phyloP scores from a whole-genome alignment of 2,329 filamentous ascomycete genomes.

The Hypoxylon sp. region DNA sequence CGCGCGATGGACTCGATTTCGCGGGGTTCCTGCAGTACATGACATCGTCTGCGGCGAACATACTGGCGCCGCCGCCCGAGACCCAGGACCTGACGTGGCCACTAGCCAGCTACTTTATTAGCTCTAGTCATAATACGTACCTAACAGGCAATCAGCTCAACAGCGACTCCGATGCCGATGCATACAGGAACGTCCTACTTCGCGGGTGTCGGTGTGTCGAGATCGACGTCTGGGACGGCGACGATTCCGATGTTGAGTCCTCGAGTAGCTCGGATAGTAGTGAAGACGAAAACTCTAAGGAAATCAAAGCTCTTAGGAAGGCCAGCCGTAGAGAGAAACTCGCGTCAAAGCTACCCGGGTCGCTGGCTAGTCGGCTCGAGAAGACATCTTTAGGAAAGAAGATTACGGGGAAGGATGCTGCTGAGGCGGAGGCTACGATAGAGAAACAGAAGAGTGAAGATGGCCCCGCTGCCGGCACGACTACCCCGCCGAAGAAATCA shows the following conservation, averaged over 20 bases:
- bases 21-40: constrained; percentile 69
- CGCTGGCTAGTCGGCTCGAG: constrained; percentile 63
- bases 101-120: constrained; percentile 92
- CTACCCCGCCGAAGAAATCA: constrained; percentile 42
- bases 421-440: constrained; percentile 7
- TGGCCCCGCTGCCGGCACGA: constrained; percentile 1
- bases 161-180: constrained; percentile 87
- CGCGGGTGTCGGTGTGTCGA: constrained; percentile 92
- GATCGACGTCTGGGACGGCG: constrained; percentile 95
- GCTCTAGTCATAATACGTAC: constrained; percentile 96
- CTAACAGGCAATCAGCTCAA: constrained; percentile 89
- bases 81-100: constrained; percentile 77
- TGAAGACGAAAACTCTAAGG: constrained; percentile 64
- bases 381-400: constrained; percentile 65
- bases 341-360: constrained; percentile 68
- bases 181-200: constrained; percentile 87
- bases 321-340: constrained; percentile 75
- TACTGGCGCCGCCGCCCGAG: constrained; percentile 58
- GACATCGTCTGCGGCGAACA: constrained; percentile 64
- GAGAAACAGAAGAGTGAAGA: constrained; percentile 23
- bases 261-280: constrained; percentile 71
- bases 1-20: constrained; percentile 61
- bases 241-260: constrained; percentile 78
- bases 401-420: constrained; percentile 43
- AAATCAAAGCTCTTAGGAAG: constrained; percentile 72